Base-by-base conservation (phyloP, 108 stramenopile species). In the Cyclotella cryptica region DNA sequence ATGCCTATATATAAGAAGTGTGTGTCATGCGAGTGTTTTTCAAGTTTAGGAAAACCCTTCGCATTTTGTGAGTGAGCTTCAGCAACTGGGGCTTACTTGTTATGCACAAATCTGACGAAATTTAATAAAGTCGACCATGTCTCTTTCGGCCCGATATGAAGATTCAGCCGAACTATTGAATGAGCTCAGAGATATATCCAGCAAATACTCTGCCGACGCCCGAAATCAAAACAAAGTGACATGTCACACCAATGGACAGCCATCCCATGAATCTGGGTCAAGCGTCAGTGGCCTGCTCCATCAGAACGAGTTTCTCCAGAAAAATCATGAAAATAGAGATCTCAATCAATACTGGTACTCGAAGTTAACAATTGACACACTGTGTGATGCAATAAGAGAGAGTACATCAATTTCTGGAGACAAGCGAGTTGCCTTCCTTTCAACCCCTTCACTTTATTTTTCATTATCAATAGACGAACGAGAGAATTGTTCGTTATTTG, bases 331-430 rank as follows among this genome's bases (percentile, higher is more conserved):
- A 58, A 85, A 86, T 19, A 57, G 60, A 30, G 57, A 85, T 29
- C 74, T 92, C 21, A 94, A 94, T 58, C 93, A 94, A 72, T 94
- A 94, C 59, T 94, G 92, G 92, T 94, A 91, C 78, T 86, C 85
- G 0, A 45, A 78, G 45, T 45, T 53, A 8, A 91, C 92, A 0
- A 87, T 92, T 28, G 72, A 86, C 0, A 74, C 71, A 6, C 71
- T 94, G 3, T 76, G 83, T 29, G 75, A 85, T 12, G 71, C 84
- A 13, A 64, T 86, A 0, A 35, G 69, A 66, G 83, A 84, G 24
- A 55, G 72, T 30, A 19, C 69, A 14, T 29, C 24, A 19, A 46
- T 62, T 21, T 59, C 49, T 15, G 54, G 62, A 59, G 81, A 69
- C 28, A 57, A 58, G 11, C 22, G 66, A 30, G 84, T 88, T 0